phyloP scores from a whole-genome alignment of 805 yeast genomes.

The Saccharomycopsis fodiens region DNA sequence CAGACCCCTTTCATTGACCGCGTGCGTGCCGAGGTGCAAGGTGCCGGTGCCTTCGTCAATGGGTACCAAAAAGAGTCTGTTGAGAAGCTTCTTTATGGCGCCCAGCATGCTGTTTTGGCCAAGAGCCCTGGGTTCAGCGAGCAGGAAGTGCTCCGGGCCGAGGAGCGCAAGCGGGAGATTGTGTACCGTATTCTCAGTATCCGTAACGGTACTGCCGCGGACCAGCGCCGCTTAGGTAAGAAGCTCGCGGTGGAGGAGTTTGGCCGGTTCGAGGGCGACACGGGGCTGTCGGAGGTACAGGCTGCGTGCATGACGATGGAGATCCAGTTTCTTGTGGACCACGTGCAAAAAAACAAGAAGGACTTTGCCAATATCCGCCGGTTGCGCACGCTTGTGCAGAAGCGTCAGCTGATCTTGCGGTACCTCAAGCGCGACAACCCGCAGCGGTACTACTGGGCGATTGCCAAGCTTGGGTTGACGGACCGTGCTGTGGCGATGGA shows the following conservation, averaged over 20 bases:
- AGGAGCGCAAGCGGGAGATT: constrained; percentile 57
- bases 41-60: constrained; percentile 55
- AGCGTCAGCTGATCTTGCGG: constrained; percentile 74
- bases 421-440: constrained; percentile 79
- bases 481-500: constrained; percentile 74
- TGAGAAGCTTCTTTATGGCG: constrained; percentile 71
- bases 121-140: constrained; percentile 23
- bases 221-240: constrained; percentile 50
- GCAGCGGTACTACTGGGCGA: constrained; percentile 74
- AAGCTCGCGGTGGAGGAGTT: constrained; percentile 71
- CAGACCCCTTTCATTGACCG: constrained; percentile 62
- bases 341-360: constrained; percentile 58
- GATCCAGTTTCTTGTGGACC: constrained; percentile 71
- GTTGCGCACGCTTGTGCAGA: constrained; percentile 79
- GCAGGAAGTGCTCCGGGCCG: constrained; percentile 29
- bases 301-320: constrained; percentile 84
- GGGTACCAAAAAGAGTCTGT: constrained; percentile 57
- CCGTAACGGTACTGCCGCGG: constrained; percentile 58
- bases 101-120: constrained; percentile 51
- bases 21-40: constrained; percentile 56
- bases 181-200: constrained; percentile 64
- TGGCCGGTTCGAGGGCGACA: constrained; percentile 77
- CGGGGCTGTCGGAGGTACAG: constrained; percentile 93
- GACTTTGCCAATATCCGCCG: constrained; percentile 64
- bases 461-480: constrained; percentile 79